Base-by-base conservation (phyloP, 805 yeast species). In the Candida chauliodis region DNA sequence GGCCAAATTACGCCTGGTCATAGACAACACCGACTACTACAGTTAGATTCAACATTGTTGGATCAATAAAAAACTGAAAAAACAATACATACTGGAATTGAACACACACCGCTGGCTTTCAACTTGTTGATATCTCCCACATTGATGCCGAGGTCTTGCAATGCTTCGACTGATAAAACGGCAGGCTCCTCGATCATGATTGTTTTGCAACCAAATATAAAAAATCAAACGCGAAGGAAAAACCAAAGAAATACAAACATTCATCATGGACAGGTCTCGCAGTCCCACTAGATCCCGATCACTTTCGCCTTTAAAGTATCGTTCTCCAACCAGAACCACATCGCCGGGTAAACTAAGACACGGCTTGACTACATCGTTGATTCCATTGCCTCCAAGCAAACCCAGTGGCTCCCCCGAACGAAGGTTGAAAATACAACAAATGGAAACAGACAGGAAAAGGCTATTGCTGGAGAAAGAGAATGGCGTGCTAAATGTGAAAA, bases 321-420 rank as follows among this genome's bases (percentile, higher is more conserved):
- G 17, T 14, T 34, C 37, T 10, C 37, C 37, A 8, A 26, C 30
- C 7, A 25, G 21, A n/a, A 5, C 26, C 4, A 4, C 8, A 19
- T 30, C 23, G 6, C 33, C 30, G 11, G 11, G 11, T 7, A 27
- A 27, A 16, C 10, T 27, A 27, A 11, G 8, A 2, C 6, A 16
- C 5, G 35, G 22, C 13, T 28, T 18, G 14, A 16, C 19, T 15
- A 14, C 30, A 2, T 20, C 27, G 21, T 18, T 26, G 15, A 17
- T 26, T 6, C 25, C 37, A 10, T 19, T 17, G 4, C 22, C 15
- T 16, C 58, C 64, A 7, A 46, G 56, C 7, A 48, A 57, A 38
- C 48, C 57, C 34, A 59, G 66, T 30, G 69, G 69, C 6, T 62
- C 68, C 2, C 68, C 69, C 2, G 50, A 49, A 29, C 50, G 68